Evolutionary conservation across 352 stramenopile genomes (phyloP).

Genomic region (Phytophthora agathidicida): DNA sequence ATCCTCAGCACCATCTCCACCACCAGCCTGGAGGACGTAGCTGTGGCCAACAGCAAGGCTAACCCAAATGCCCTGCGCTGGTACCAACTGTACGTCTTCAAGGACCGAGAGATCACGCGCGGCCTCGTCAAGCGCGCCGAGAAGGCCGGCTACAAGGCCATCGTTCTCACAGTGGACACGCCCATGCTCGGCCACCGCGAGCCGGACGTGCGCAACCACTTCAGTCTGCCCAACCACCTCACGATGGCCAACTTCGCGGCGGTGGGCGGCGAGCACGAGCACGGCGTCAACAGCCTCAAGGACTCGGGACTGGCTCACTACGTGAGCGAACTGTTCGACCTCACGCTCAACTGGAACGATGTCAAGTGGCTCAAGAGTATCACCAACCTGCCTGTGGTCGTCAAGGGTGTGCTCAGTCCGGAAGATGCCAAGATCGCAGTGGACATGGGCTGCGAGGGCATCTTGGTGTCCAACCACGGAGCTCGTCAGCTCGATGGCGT

Average conservation of each 20-base stretch:
- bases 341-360: slow-evolving; percentile 94
- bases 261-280: slow-evolving; percentile 63
- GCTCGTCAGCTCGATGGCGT: slow-evolving; percentile 92
- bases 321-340: slow-evolving; percentile 92
- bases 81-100: slow-evolving; percentile 98
- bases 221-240: slow-evolving; percentile 84
- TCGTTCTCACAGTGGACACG: slow-evolving; percentile 96
- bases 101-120: slow-evolving; percentile 90
- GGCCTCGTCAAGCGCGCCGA: slow-evolving; percentile 91
- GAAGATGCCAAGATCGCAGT: slow-evolving; percentile 93
- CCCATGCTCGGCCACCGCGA: slow-evolving; percentile 96
- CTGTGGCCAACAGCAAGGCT: slow-evolving; percentile 56
- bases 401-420: slow-evolving; percentile 94
- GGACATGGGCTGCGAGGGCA: slow-evolving; percentile 89
- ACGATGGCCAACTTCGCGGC: slow-evolving; percentile 47
- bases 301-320: slow-evolving; percentile 41
- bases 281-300: slow-evolving; percentile 53
- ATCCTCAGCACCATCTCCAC: slow-evolving; percentile 91
- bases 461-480: slow-evolving; percentile 96
- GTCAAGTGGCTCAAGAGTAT: slow-evolving; percentile 93
- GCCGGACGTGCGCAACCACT: slow-evolving; percentile 94
- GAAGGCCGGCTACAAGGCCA: slow-evolving; percentile 95
- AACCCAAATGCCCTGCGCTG: slow-evolving; percentile 88
- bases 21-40: slow-evolving; percentile 54
- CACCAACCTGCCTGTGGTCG: slow-evolving; percentile 90